Evolutionary conservation across 495 filamentous ascomycete species (phyloP).

Genomic region (Amniculicola lignicola): DNA sequence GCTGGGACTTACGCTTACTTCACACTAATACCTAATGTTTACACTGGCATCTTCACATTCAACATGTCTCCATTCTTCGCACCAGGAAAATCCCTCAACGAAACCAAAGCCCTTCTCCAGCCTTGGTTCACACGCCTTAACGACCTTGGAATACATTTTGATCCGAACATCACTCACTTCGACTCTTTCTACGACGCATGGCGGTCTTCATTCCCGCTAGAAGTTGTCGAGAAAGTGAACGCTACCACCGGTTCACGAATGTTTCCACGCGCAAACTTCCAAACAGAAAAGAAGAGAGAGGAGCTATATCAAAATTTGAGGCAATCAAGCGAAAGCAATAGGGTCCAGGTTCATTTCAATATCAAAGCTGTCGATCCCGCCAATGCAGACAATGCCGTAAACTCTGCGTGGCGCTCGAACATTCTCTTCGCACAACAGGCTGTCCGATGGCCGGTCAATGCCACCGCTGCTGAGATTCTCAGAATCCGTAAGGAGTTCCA

Average conservation of each 20-base stretch:
- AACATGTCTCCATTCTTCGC: constrained; percentile 30
- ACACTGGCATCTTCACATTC: constrained; percentile 24
- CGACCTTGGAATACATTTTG: constrained; percentile 14
- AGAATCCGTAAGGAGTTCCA: constrained; percentile 21
- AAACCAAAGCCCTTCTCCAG: constrained; percentile 15
- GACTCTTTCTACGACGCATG: constrained; percentile 25
- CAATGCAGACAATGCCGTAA: constrained; percentile 32
- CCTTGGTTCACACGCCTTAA: constrained; percentile 25
- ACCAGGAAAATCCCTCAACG: constrained; percentile 20
- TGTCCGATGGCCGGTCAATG: constrained; percentile 27
- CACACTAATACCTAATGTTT: constrained; percentile 13
- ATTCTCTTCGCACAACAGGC: constrained; percentile 26
- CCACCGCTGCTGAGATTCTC: constrained; percentile 14
- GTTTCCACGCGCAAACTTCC: constrained; percentile 28
- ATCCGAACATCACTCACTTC: constrained; percentile 28
- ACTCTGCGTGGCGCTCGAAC: constrained; percentile 30
- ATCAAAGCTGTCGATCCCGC: constrained; percentile 26
- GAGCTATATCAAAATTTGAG: constrained; percentile 20
- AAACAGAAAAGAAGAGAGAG: constrained; percentile 22
- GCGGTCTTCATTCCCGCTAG: constrained; percentile 16
- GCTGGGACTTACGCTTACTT: constrained; percentile 29
- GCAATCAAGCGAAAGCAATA: constrained; percentile 20
- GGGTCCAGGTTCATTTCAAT: constrained; percentile 29
- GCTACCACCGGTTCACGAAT: constrained; percentile 19
- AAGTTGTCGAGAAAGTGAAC: constrained; percentile 21